Base-by-base conservation (phyloP, 2,329 filamentous ascomycete genomes). In the Colletotrichum abscissum region DNA sequence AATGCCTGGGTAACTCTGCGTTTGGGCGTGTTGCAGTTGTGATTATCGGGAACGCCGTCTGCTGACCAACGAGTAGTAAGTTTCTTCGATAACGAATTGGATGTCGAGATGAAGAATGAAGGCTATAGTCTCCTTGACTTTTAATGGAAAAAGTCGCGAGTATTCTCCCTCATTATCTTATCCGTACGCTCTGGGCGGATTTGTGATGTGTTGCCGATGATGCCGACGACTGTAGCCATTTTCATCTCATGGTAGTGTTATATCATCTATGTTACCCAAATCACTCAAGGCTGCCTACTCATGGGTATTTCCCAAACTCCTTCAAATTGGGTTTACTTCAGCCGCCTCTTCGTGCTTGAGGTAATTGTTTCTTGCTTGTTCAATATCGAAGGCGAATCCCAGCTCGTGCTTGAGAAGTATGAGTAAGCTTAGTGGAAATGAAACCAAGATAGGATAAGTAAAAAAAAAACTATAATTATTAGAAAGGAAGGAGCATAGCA, bases 371-470 rank as follows among this genome's bases (percentile, higher is more conserved):
- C 19, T 8, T 49, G 4, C 42, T 49, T 7, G 6, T 4, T 49
- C 1, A 3, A 19, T 8, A 49, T 4, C 11, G 5, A 49, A 19
- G 9, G 7, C 3, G 3, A 8, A 2, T 49, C 3, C 16, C 42
- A n/a, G 7, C 16, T n/a, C 16, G 8, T 49, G 8, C 6, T 49
- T 19, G 16, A n/a, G 19, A 49, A 5, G 1, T 4, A 19, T n/a
- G 42, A 49, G 3, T 1, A 3, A 49, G 3, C 7, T 4, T 11
- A 9, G 2, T 9, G 0, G 7, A 49, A n/a, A 49, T 9, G 0
- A 9, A n/a, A n/a, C 0, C 1, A 49, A 35, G 11, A 35, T 35
- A 12, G 33, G 33, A 35, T 12, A 3, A 12, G 11, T 35, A 12
- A 35, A 11, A 35, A n/a, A 1, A 12, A 12, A 4, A 1, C 33